Evolutionary conservation across 108 stramenopile genomes (phyloP).

Genomic region (Craspedostauros australis): DNA sequence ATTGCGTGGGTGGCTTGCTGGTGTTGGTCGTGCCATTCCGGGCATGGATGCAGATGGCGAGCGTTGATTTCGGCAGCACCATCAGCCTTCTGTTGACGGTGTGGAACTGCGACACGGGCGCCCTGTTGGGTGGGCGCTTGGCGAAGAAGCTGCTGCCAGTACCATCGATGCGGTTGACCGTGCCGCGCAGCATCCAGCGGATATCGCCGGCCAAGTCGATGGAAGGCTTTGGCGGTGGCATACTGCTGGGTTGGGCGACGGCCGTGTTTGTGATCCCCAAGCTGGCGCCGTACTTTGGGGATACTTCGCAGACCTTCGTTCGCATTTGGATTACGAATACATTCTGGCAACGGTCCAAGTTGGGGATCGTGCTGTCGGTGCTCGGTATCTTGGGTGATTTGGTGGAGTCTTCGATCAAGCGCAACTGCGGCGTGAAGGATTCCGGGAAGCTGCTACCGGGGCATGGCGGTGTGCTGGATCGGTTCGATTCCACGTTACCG

Average conservation of each 20-base stretch:
- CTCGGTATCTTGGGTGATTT: conserved; percentile 75
- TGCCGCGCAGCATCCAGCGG: conserved; percentile 17
- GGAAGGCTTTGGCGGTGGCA: conserved; percentile 40
- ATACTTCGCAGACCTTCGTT: not conserved
- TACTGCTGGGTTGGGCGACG: conserved; percentile 30
- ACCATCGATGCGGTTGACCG: conserved; percentile 1
- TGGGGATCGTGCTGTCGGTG: conserved; percentile 50
- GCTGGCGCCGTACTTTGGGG: conserved; percentile 7
- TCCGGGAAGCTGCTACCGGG: conserved; percentile 69
- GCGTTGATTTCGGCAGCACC: conserved; percentile 27
- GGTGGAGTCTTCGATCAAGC: conserved; percentile 71
- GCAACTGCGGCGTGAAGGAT: conserved; percentile 58
- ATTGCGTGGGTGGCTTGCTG: conserved; percentile 48
- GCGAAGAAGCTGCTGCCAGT: conserved; percentile 21
- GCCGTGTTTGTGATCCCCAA: conserved; percentile 17
- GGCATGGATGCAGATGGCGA: conserved; percentile 28
- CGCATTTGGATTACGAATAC: not conserved
- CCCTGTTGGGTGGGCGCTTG: conserved; percentile 54
- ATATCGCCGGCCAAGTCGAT: conserved; percentile 47
- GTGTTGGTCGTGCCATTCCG: conserved; percentile 64
- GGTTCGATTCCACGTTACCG: conserved; percentile 73
- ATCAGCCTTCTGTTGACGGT: conserved; percentile 58
- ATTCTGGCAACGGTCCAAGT: conserved; percentile 15
- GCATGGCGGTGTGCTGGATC: conserved; percentile 81
- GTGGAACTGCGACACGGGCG: conserved; percentile 84